A percentile compares a stretch with the other conserved stretches of the same genome.
Conservation (phyloP, 2,329 filamentous ascomycete species). For the Dichotomopilus funicola region DNA sequence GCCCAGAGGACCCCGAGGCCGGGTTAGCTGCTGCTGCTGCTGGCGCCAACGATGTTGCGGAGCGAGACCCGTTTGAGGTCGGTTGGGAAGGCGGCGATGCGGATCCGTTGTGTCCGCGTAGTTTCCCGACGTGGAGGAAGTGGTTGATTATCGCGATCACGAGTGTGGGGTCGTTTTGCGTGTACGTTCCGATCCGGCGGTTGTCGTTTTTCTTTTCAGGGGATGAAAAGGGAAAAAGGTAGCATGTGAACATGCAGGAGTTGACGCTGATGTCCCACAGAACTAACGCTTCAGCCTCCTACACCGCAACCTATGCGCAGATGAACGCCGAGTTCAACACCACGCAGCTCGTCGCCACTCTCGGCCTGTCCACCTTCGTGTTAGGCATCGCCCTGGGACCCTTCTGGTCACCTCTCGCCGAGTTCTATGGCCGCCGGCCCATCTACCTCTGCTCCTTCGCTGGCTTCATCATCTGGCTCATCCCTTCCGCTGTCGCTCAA, state of each 20-base stretch:
- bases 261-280: constrained; percentile 34
- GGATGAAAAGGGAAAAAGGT: not conserved
- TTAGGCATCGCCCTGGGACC: constrained; percentile 63
- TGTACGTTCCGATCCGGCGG: constrained; percentile 50
- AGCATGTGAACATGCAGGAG: not conserved
- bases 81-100: constrained; percentile 60
- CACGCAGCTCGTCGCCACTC: constrained; percentile 64
- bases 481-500: constrained; percentile 72
- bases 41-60: no score
- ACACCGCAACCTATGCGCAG: constrained; percentile 74
- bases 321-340: constrained; percentile 68
- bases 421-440: constrained; percentile 76
- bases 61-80: constrained; percentile 56
- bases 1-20: not conserved
- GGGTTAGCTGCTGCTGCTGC: no score
- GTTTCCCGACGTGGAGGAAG: constrained; percentile 57
- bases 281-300: constrained; percentile 81
- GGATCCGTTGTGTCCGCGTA: constrained; percentile 70
- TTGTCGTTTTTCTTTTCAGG: not conserved
- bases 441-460: constrained; percentile 72
- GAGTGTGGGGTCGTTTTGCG: constrained; percentile 68
- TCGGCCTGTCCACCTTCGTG: constrained; percentile 79
- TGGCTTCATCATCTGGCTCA: constrained; percentile 71
- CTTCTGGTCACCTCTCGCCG: constrained; percentile 58
- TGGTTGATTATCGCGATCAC: constrained; percentile 75